phyloP scores from a whole-genome alignment of 495 filamentous ascomycete genomes.

The Lepidopterella palustris region DNA sequence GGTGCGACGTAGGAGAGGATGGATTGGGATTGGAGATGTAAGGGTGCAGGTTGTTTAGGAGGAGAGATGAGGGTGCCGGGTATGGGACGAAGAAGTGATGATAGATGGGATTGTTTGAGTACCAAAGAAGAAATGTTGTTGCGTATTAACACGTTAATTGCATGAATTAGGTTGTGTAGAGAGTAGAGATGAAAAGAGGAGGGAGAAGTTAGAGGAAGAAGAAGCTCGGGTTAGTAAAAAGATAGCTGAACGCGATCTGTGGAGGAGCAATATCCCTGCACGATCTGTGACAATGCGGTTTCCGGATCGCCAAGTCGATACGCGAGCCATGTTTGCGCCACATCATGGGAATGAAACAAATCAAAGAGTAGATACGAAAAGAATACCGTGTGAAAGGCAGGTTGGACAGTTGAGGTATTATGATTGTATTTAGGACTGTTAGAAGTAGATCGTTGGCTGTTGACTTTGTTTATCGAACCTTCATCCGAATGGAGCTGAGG shows the following conservation, averaged over 20 bases:
- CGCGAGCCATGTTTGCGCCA: too few species aligned
- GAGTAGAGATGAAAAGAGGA: neutral
- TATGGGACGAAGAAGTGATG: neutral
- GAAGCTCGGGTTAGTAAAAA: neutral
- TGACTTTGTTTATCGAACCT: too few species aligned
- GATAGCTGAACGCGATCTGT: conserved; percentile 1
- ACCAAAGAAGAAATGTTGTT: neutral
- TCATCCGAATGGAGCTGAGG: too few species aligned
- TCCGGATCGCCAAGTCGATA: conserved; percentile 1
- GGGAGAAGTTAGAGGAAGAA: neutral
- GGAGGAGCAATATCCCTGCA: neutral
- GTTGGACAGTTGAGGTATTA: too few species aligned
- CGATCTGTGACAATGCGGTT: neutral
- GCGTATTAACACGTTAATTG: neutral
- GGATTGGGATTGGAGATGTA: neutral
- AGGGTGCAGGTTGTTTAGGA: neutral
- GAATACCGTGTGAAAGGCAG: too few species aligned
- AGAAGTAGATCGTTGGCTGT: too few species aligned
- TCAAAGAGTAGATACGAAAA: too few species aligned
- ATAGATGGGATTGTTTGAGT: neutral
- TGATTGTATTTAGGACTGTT: too few species aligned
- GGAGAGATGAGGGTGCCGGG: neutral
- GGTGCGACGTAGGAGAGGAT: neutral
- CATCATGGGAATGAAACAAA: too few species aligned
- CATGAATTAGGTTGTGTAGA: neutral